Percentiles rank a stretch among this genome's conserved stretches.
Conservation (phyloP, 257 asterid genomes). For the Gentiana macrophylla region DNA sequence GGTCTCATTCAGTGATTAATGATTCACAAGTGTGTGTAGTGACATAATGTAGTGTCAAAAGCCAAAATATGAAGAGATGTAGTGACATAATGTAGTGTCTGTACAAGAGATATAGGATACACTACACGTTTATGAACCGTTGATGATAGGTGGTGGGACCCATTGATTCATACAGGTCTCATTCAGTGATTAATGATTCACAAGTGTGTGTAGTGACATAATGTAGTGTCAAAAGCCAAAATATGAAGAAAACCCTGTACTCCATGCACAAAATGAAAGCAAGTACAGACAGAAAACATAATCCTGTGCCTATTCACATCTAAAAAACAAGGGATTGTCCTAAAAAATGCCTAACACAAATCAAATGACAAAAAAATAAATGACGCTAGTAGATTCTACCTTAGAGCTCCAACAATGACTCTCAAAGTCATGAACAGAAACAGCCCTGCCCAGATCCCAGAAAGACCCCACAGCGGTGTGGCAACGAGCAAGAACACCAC, state of each 20-base stretch:
- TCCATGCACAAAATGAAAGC: not conserved
- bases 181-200: no score
- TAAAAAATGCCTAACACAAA: not conserved
- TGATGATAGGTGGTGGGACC: no score
- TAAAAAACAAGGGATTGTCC: not conserved
- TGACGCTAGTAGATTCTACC: slow-evolving; percentile 33
- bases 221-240: not conserved
- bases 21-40: no score
- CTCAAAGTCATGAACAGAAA: slow-evolving; percentile 87
- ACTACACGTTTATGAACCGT: no score
- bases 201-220: no score
- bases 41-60: no score
- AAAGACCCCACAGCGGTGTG: slow-evolving; percentile 59
- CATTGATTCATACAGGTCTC: no score
- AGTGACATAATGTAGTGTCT: not conserved
- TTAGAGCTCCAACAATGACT: slow-evolving; percentile 63
- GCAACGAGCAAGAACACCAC: slow-evolving; percentile 50
- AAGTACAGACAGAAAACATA: not conserved
- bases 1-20: no score
- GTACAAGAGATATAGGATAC: no score
- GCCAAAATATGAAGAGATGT: not conserved
- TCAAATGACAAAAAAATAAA: not conserved
- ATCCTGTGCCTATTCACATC: not conserved
- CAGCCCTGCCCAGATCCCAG: slow-evolving; percentile 86
- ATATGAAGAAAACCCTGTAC: not conserved